phyloP scores from a whole-genome alignment of 1,284 basidiomycete species.

The Trichosporon inkin region DNA sequence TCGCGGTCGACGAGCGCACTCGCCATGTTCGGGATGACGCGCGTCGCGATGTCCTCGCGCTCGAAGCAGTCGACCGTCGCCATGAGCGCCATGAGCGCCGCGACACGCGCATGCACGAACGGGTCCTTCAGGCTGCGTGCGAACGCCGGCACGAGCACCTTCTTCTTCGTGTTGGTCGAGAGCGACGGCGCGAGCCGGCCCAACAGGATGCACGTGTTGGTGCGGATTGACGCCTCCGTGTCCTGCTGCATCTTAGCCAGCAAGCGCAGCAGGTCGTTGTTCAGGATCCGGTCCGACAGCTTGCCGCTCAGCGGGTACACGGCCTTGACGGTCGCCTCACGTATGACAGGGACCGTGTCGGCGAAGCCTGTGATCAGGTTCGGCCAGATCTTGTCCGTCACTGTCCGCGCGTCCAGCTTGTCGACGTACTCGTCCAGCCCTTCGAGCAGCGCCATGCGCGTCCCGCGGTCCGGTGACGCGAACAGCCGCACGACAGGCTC shows the following conservation, averaged over 20 bases:
- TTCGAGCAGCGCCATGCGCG: slow-evolving; percentile 88
- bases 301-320: slow-evolving; percentile 81
- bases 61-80: slow-evolving; percentile 90
- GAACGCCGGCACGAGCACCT: slow-evolving; percentile 94
- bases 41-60: slow-evolving; percentile 77
- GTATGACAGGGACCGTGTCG: slow-evolving; percentile 86
- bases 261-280: slow-evolving; percentile 90
- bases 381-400: slow-evolving; percentile 88
- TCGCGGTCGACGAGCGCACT: slow-evolving; percentile 81
- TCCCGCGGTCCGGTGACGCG: slow-evolving; percentile 83
- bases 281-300: slow-evolving; percentile 86
- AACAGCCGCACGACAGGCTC: slow-evolving; percentile 78
- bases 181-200: slow-evolving; percentile 83
- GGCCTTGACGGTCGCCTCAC: slow-evolving; percentile 89
- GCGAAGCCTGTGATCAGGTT: slow-evolving; percentile 91
- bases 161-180: slow-evolving; percentile 82
- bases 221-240: slow-evolving; percentile 87
- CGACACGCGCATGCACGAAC: slow-evolving; percentile 90
- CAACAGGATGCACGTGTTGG: slow-evolving; percentile 94
- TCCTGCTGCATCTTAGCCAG: slow-evolving; percentile 92
- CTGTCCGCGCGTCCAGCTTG: slow-evolving; percentile 76
- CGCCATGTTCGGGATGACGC: slow-evolving; percentile 79
- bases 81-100: slow-evolving; percentile 93
- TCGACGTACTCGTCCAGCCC: slow-evolving; percentile 78
- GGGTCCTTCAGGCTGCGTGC: slow-evolving; percentile 82